These are phyloP conservation scores for Lyophyllum semitale DNA, from an alignment of 768 basidiomycete genomes.

Conservation along the genomic window DNA sequence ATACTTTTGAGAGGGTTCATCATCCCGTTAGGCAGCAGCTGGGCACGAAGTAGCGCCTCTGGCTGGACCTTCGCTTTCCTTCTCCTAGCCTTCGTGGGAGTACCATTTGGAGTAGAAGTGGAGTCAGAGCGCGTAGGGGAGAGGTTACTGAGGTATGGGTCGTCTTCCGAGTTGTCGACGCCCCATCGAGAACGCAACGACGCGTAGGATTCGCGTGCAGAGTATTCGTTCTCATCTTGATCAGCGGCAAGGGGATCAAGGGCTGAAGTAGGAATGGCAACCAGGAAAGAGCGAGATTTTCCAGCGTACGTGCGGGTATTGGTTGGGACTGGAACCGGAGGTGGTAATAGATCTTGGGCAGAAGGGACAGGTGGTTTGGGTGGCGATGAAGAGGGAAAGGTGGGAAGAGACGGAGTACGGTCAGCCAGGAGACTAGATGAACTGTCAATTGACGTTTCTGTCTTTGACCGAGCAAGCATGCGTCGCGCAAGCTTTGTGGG, in stretches of 20 bases:
- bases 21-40: constrained; percentile 51
- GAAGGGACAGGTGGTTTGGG: constrained; percentile 25
- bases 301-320: constrained; percentile 73
- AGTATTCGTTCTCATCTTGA: constrained; percentile 50
- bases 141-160: constrained; percentile 43
- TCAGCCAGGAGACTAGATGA: constrained; percentile 21
- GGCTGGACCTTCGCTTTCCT: constrained; percentile 35
- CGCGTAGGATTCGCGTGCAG: constrained; percentile 71
- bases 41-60: constrained; percentile 17
- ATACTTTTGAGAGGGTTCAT: constrained; percentile 80
- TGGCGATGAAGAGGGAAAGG: constrained; percentile 28
- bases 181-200: constrained; percentile 80
- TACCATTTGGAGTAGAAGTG: constrained; percentile 34
- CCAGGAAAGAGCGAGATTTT: constrained; percentile 78
- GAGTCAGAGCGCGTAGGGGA: constrained; percentile 35
- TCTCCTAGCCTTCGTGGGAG: constrained; percentile 39
- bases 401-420: constrained; percentile 40
- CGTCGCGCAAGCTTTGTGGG: constrained; percentile 59
- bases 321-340: constrained; percentile 29
- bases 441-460: constrained; percentile 53
- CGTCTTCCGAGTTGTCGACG: constrained; percentile 78
- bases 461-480: constrained; percentile 72
- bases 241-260: constrained; percentile 23
- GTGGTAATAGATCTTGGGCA: constrained; percentile 23
- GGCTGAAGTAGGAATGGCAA: constrained; percentile 50